phyloP scores from a whole-genome alignment of 192 early-diverging fungal genomes.

The Funneliformis mosseae region DNA sequence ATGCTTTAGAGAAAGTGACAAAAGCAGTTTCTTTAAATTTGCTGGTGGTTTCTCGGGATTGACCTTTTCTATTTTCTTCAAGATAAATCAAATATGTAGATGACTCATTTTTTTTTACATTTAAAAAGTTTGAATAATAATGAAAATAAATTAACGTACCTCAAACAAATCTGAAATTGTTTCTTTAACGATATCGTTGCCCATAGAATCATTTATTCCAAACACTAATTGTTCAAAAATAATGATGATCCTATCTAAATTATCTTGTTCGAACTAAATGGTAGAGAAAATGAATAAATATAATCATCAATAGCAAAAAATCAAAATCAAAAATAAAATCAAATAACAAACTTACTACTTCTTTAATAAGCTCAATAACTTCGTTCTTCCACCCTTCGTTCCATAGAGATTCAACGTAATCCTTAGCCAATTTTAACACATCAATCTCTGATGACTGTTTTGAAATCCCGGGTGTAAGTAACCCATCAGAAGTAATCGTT shows the following conservation, averaged over 20 bases:
- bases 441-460: conserved; percentile 4
- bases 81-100: background rate
- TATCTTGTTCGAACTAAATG: conserved; percentile 29
- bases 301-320: background rate
- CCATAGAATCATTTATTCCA: conserved; percentile 37
- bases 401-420: conserved; percentile 39
- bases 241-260: conserved; percentile 21
- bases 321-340: background rate
- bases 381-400: conserved; percentile 34
- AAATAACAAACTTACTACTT: conserved; percentile 8
- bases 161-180: conserved; percentile 51
- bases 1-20: conserved; percentile 41
- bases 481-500: background rate
- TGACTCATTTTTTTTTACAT: background rate
- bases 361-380: conserved; percentile 29
- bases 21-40: conserved; percentile 42
- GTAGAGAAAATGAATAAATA: background rate
- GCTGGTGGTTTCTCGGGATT: conserved; percentile 44
- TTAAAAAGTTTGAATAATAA: background rate
- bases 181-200: conserved; percentile 42
- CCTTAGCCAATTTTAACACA: conserved; percentile 26
- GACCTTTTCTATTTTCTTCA: conserved; percentile 42
- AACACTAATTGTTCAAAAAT: conserved; percentile 24
- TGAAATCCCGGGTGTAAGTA: background rate
- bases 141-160: conserved; percentile 30